Base-by-base conservation (phyloP, 805 yeast species). In the Ogataea thermomethanolica region DNA sequence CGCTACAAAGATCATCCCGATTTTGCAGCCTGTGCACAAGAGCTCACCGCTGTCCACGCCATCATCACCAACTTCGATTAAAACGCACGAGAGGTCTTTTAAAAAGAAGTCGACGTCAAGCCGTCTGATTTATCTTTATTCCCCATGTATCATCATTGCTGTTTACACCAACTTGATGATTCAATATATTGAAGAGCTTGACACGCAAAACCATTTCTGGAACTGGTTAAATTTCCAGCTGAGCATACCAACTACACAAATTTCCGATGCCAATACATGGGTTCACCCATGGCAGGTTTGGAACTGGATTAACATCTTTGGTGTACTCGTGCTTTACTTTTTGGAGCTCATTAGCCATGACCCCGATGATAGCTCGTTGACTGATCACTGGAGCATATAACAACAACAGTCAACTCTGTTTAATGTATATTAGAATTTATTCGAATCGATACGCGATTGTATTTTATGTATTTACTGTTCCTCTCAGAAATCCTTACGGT, bases 241-340 rank as follows among this genome's bases (percentile, higher is more conserved):
- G 10, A 39, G 35, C 5, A 21, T 29, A 8, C 34, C 35, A 26
- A 26, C 17, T 24, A 14, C 30, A 17, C 39, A 33, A 2, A 14
- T 29, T 13, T 24, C 40, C 3, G 36, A 29, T 25, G 13, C 35
- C 9, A 25, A 13, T n/a, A 38, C 39, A 24, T 42, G 45, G 7
- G 55, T 74, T 21, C 79, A 81, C 58, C 83, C 96, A n/a, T 84
- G 95, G 87, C 89, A 88, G 54, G 85, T 93, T 59, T 91, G 99
- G 98, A 87, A 90, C 54, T 91, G 98, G 98, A 76, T 86, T 43
- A 91, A 91, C 59, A 85, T 91, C 69, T 79, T 83, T 50, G 74
- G 83, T 38, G 84, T 95, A 8, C 66, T 93, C 41, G 67, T 79
- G n/a, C 69, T 93, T 21, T 91, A 91, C 62, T 80, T 83, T 23